A percentile compares a stretch with the other conserved stretches of the same genome.
Evolutionary conservation across 805 yeast species (phyloP).

Genomic region (Barnettozyma salicaria): DNA sequence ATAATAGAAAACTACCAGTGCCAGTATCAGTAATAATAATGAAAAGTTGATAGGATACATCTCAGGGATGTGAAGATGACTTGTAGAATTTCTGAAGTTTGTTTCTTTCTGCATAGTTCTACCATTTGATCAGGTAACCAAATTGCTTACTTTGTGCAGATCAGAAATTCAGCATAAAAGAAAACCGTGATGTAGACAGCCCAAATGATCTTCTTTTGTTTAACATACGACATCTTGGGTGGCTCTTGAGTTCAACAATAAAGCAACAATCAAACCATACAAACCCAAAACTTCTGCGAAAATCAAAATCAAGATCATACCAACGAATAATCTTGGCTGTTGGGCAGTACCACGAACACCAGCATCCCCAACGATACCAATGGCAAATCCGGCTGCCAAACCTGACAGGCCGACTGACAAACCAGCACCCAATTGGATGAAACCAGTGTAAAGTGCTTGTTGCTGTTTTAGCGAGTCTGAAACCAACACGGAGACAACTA

Average conservation of each 20-base stretch:
- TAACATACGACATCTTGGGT: constrained; percentile 84
- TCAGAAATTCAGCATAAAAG: neutral
- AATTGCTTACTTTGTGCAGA: neutral
- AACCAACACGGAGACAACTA: constrained; percentile 92
- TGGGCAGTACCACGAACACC: constrained; percentile 99
- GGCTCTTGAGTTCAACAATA: constrained; percentile 96
- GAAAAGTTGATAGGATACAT: too few relatives aligned
- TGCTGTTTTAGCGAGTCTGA: constrained; percentile 83
- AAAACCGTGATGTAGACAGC: neutral
- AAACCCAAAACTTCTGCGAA: constrained; percentile 98
- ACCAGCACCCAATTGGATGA: constrained; percentile 98
- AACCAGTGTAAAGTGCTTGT: constrained; percentile 94
- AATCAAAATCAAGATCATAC: constrained; percentile 97
- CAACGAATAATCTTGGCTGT: constrained; percentile 97
- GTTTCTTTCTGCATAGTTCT: too few relatives aligned
- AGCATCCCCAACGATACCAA: constrained; percentile 99
- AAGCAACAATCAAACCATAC: constrained; percentile 96
- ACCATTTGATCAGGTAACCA: too few relatives aligned
- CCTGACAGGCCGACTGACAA: constrained; percentile 95
- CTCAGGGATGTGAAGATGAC: too few relatives aligned
- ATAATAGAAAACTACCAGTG: neutral
- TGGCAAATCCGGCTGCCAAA: constrained; percentile 97
- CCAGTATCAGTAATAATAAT: too few relatives aligned
- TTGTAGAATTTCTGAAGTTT: too few relatives aligned
- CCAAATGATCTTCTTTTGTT: constrained; percentile 13